phyloP scores from a whole-genome alignment of 495 filamentous ascomycete species.

The Massariosphaeria phaeospora region DNA sequence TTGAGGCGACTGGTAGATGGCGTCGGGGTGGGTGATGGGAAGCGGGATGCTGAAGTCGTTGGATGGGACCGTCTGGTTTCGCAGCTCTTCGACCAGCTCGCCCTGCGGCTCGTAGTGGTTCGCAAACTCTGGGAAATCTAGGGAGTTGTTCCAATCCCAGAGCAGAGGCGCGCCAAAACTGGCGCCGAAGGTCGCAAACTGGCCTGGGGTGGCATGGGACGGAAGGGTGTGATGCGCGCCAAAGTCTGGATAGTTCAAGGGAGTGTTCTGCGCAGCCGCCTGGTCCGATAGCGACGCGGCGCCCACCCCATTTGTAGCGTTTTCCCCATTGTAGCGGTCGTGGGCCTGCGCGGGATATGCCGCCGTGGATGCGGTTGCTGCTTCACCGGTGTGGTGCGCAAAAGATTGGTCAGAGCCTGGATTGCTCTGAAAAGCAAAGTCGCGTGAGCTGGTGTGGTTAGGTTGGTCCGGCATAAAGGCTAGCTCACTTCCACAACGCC shows the following conservation, averaged over 20 bases:
- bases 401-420: conserved; percentile 33
- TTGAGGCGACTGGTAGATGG: conserved; percentile 21
- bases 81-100: conserved; percentile 38
- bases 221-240: conserved; percentile 1
- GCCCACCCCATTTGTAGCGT: conserved; percentile 9
- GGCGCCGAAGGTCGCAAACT: conserved; percentile 21
- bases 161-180: conserved; percentile 25
- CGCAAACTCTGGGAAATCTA: conserved; percentile 33
- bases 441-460: conserved; percentile 26
- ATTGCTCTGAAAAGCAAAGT: conserved; percentile 35
- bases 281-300: conserved; percentile 9
- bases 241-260: conserved; percentile 14
- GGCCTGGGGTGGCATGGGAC: conserved; percentile 1
- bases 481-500: conserved; percentile 11
- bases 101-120: conserved; percentile 41
- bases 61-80: conserved; percentile 18
- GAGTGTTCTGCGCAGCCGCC: conserved; percentile 4
- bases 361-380: neutral
- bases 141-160: conserved; percentile 36
- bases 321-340: conserved; percentile 24
- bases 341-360: conserved; percentile 1
- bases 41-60: conserved; percentile 38
- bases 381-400: conserved; percentile 8
- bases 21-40: conserved; percentile 19
- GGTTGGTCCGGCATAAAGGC: conserved; percentile 30